A percentile compares a stretch with the other conserved stretches of the same genome.
These are phyloP conservation scores for Boehmeria nivea DNA, from an alignment of 306 rosid genomes.

Conservation along the genomic window DNA sequence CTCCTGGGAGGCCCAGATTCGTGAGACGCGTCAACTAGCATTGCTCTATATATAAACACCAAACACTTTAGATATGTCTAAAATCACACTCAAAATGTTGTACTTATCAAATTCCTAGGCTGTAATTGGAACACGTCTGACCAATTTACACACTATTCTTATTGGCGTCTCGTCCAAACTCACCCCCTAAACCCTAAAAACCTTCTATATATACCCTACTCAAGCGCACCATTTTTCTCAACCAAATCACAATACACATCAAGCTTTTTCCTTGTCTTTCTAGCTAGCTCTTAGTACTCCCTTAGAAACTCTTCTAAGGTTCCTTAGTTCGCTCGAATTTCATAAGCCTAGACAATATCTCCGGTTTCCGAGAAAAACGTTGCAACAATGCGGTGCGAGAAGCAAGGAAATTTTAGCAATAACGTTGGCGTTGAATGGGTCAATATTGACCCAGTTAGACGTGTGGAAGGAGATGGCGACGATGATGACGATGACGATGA, in stretches of 20 bases:
- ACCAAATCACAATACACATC: neutral
- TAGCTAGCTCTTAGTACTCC: neutral
- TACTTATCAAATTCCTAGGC: no score
- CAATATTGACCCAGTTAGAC: neutral
- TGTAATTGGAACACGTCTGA: no score
- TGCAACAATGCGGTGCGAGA: slow-evolving; percentile 8
- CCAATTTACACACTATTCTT: no score
- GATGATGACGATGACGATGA: slow-evolving; percentile 31
- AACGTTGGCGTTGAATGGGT: neutral
- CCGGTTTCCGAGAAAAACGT: slow-evolving; percentile 16
- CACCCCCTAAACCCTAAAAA: neutral
- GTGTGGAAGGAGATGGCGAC: slow-evolving; percentile 7
- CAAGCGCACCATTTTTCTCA: neutral
- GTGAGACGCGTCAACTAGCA: no score
- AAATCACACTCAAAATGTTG: no score
- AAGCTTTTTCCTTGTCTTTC: no score
- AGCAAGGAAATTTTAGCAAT: neutral
- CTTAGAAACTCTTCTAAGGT: no score
- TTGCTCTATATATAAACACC: no score
- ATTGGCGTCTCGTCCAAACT: no score
- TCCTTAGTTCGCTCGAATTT: no score
- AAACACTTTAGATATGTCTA: no score
- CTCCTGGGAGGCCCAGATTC: no score
- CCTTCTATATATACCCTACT: slow-evolving; percentile 2
- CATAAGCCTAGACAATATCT: slow-evolving; percentile 9